Base-by-base conservation (phyloP, 2,329 filamentous ascomycete species). In the Diaporthe sp. region DNA sequence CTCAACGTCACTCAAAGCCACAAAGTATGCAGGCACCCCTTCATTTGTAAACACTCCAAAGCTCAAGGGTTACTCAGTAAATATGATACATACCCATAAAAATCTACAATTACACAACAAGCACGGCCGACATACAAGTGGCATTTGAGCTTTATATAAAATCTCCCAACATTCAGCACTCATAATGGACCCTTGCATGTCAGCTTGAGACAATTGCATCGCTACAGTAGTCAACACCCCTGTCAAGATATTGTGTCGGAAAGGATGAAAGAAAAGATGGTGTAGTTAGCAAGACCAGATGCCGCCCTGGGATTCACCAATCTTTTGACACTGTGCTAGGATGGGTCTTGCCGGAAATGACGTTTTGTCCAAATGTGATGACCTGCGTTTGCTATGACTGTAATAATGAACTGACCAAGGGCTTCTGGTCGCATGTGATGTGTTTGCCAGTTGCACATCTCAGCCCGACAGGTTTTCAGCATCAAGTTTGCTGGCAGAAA, bases 1-100 rank as follows among this genome's bases (percentile, higher is more conserved):
- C 63, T 68, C 63, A 68, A 68, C 63, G 63, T 68, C 63, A 68
- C 63, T 66, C 44, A 37, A 68, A 39, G 63, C 44, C 47, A 27
- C 63, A 53, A 19, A 3, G 19, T 32, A 39, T 35, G 44, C 63
- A 39, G 32, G 19, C 44, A 44, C 22, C 61, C 50, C 63, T 13
- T 25, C 44, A n/a, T 39, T 39, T 27, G 47, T 27, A 53, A 22
- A 51, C 22, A 39, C 22, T 27, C 19, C 15, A 17, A 30, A 53
- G n/a, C 32, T 39, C 5, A 15, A 25, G 47, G 10, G 19, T 39
- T 22, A 15, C 22, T 51, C 44, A 7, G 4, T 47, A 12, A 27
- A 27, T 19, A 8, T 13, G 10, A 44, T 32, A 10, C 17, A 47
- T n/a, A 5, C 4, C 13, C 9, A 9, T 32, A 22, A 42, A 25